phyloP scores from a whole-genome alignment of 192 early-diverging fungal genomes.

The Rhizophagus sp. region DNA sequence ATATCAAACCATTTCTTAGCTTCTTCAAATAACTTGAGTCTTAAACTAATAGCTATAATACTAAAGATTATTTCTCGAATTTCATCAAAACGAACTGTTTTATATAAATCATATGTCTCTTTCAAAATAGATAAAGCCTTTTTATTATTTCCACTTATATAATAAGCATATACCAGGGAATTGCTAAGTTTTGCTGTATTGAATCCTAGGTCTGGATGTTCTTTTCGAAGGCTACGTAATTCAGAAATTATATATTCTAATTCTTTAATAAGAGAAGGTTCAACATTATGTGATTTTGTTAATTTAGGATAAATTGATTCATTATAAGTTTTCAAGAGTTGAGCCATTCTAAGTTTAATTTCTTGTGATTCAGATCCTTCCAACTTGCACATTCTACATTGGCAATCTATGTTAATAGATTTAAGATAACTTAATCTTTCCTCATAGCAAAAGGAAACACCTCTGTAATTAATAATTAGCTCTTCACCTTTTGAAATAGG shows the following conservation, averaged over 20 bases:
- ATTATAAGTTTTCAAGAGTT: background rate
- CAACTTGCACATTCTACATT: conserved; percentile 5
- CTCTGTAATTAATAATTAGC: background rate
- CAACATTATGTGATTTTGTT: background rate
- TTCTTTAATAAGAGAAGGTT: no score
- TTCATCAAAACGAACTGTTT: background rate
- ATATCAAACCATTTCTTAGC: background rate
- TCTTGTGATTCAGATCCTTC: background rate
- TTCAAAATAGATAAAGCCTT: background rate
- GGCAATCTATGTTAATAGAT: background rate
- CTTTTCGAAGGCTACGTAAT: no score
- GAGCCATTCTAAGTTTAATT: background rate
- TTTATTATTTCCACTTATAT: background rate
- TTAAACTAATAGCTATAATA: background rate
- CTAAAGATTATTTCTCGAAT: no score
- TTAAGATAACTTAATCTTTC: background rate
- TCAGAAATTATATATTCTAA: no score
- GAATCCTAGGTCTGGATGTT: no score
- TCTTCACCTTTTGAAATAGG: background rate
- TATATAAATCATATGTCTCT: background rate
- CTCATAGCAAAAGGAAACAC: background rate
- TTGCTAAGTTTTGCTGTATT: background rate
- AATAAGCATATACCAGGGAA: no score
- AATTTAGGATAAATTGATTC: no score
- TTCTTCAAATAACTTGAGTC: background rate